A percentile compares a stretch with the other conserved stretches of the same genome.
Evolutionary conservation across 2,329 filamentous ascomycete species (phyloP).

Genomic region (Exophiala aquamarina): DNA sequence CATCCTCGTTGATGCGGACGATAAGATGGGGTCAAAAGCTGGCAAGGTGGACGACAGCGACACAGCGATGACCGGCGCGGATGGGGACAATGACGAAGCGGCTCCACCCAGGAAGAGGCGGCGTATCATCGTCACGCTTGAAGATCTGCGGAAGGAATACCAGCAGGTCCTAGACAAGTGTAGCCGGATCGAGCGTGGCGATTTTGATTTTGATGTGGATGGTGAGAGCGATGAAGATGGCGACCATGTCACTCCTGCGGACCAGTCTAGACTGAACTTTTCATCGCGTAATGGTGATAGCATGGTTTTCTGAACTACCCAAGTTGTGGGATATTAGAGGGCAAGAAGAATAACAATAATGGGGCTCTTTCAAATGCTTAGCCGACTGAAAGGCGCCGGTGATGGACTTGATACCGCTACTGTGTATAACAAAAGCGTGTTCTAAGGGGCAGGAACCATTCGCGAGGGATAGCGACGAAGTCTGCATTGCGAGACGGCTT

Average conservation of each 20-base stretch:
- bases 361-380: no score
- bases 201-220: conserved; percentile 70
- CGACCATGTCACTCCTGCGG: conserved; percentile 8
- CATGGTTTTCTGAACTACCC: conserved; percentile 11
- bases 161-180: conserved; percentile 86
- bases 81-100: conserved; percentile 14
- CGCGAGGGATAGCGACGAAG: no score
- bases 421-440: no score
- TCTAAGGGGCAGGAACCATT: no score
- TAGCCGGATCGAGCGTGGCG: conserved; percentile 81
- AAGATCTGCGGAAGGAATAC: conserved; percentile 84
- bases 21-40: conserved; percentile 19
- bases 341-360: no score
- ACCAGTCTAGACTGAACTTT: conserved; percentile 20
- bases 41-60: conserved; percentile 13
- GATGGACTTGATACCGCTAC: no score
- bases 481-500: no score
- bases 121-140: conserved; percentile 78
- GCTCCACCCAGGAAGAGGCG: conserved; percentile 29
- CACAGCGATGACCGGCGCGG: not conserved
- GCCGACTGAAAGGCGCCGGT: no score
- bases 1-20: conserved; percentile 49
- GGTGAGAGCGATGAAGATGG: conserved; percentile 25
- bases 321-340: no score
- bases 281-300: conserved; percentile 10